Conservation (phyloP, 306 rosid species). For the Coriaria nepalensis region DNA sequence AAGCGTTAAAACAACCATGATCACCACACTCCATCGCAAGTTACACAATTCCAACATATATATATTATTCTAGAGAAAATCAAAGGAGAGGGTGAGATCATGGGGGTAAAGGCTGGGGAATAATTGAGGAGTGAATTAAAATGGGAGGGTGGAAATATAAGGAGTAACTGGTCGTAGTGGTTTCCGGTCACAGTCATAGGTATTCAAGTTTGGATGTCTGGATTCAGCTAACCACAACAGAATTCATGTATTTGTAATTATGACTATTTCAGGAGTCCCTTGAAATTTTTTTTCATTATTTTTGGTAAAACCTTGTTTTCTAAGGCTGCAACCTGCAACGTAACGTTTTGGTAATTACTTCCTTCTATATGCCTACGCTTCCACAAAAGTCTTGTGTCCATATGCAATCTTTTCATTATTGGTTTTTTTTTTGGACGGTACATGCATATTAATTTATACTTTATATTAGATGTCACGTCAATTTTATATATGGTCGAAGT, state of each 20-base stretch:
- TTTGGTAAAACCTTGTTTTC: too few species aligned
- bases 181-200: background rate
- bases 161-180: slow-evolving; percentile 5
- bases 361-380: too few species aligned
- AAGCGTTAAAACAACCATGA: slow-evolving; percentile 33
- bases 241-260: slow-evolving; percentile 12
- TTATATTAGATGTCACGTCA: too few species aligned
- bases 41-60: slow-evolving; percentile 32
- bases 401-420: too few species aligned
- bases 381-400: too few species aligned
- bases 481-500: too few species aligned
- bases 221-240: slow-evolving; percentile 8
- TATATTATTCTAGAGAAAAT: background rate
- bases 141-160: background rate
- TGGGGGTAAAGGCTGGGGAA: background rate
- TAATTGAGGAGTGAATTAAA: background rate
- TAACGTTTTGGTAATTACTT: too few species aligned
- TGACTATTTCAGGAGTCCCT: background rate
- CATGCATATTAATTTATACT: too few species aligned
- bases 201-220: slow-evolving; percentile 5
- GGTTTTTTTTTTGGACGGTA: too few species aligned
- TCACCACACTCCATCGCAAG: slow-evolving; percentile 12
- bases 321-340: too few species aligned
- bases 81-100: background rate
- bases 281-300: too few species aligned